These are phyloP conservation scores for Dittrichia graveolens DNA, from an alignment of 129 eudicot genomes.

Conservation along the genomic window DNA sequence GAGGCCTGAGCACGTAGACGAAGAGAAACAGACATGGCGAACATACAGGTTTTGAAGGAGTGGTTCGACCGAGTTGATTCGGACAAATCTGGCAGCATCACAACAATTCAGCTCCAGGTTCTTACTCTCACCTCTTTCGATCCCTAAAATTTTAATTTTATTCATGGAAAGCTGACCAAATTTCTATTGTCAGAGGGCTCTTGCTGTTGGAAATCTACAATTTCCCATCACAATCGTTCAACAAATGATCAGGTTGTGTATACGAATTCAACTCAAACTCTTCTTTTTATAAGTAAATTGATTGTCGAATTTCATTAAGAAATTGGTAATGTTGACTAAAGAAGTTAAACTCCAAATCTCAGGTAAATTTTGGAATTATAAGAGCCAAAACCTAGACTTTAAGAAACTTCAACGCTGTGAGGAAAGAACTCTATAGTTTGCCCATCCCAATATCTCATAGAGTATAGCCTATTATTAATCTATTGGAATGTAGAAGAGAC, in stretches of 20 bases:
- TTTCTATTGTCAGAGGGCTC: slow-evolving; percentile 56
- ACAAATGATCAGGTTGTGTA: slow-evolving; percentile 87
- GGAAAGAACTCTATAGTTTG: not conserved
- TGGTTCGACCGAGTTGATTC: slow-evolving; percentile 99
- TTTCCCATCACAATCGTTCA: slow-evolving; percentile 79
- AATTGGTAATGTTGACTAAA: slow-evolving; percentile 12
- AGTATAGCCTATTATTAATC: not conserved
- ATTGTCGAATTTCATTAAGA: not conserved
- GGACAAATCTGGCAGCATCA: slow-evolving; percentile 65
- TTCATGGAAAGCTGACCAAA: not conserved
- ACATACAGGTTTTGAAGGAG: slow-evolving; percentile 51
- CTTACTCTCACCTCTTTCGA: not conserved
- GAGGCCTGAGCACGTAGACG: not conserved
- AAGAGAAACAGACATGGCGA: slow-evolving; percentile 48
- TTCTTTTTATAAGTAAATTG: not conserved
- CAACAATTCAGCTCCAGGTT: slow-evolving; percentile 82
- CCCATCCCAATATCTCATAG: no score
- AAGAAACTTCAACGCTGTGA: not conserved
- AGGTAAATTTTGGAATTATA: not conserved
- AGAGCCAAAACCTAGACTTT: not conserved
- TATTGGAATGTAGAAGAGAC: not conserved
- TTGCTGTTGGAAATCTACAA: slow-evolving; percentile 82
- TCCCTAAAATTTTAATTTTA: not conserved
- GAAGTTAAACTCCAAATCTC: slow-evolving; percentile 3
- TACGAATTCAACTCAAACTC: not conserved